Conservation (phyloP, 2,329 filamentous ascomycete species). For the Aspergillus sp. region DNA sequence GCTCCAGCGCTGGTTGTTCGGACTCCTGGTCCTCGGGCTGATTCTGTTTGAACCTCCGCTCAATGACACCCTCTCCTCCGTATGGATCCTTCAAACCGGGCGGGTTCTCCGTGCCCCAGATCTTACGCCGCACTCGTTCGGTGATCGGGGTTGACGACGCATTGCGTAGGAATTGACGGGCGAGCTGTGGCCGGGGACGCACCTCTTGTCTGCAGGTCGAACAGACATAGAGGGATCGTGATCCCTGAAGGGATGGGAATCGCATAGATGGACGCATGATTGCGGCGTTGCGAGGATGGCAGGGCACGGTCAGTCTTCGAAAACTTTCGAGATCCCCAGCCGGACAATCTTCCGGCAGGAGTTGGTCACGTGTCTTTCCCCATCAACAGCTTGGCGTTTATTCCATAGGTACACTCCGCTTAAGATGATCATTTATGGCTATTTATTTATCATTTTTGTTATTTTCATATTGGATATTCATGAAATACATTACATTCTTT, state of each 20-base stretch:
- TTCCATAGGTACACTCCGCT: background rate
- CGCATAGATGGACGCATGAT: slow-evolving; percentile 36
- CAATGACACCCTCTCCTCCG: slow-evolving; percentile 32
- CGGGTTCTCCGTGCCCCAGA: slow-evolving; percentile 49
- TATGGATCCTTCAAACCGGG: slow-evolving; percentile 48
- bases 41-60: slow-evolving; percentile 18
- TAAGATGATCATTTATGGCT: background rate
- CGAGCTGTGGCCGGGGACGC: slow-evolving; percentile 24
- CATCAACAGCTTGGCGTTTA: slow-evolving; percentile 4
- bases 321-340: slow-evolving; percentile 13
- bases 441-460: slow-evolving; percentile 9
- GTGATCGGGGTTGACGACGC: slow-evolving; percentile 34
- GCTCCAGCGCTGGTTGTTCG: slow-evolving; percentile 8
- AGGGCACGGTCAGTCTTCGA: slow-evolving; percentile 4
- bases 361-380: slow-evolving; percentile 19
- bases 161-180: slow-evolving; percentile 31
- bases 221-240: slow-evolving; percentile 32
- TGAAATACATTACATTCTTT: slow-evolving; percentile 17
- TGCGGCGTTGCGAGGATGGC: slow-evolving; percentile 10
- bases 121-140: slow-evolving; percentile 42
- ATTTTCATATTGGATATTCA: slow-evolving; percentile 18
- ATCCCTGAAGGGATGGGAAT: slow-evolving; percentile 22
- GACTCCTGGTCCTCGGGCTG: slow-evolving; percentile 11
- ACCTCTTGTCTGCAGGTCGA: slow-evolving; percentile 36
- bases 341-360: background rate